A percentile compares a stretch with the other conserved stretches of the same genome.
These are phyloP conservation scores for Aphanomyces invadans DNA, from an alignment of 352 stramenopile species.

Conservation along the genomic window DNA sequence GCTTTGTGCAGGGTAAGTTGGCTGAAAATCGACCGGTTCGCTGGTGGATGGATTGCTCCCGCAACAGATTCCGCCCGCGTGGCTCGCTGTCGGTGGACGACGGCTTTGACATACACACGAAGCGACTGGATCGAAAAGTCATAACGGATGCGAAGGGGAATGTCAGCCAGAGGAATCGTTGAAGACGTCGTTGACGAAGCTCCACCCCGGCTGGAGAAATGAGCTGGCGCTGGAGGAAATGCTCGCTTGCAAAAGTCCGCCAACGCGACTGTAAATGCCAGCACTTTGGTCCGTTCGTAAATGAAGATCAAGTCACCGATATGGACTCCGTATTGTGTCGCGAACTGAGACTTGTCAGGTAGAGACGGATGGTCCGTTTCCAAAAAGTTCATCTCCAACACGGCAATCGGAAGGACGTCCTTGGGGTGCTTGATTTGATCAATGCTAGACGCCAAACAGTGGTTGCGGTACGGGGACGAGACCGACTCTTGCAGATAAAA, in stretches of 20 bases:
- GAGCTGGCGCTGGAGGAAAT: too few relatives aligned
- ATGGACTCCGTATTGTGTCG: conserved; percentile 12
- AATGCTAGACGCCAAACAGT: conserved; percentile 77
- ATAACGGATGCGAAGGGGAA: conserved; percentile 6
- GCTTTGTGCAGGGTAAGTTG: conserved; percentile 24
- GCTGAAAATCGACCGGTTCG: conserved; percentile 21
- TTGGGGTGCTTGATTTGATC: conserved; percentile 24
- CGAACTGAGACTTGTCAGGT: too few relatives aligned
- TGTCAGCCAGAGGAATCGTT: neutral
- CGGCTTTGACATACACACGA: conserved; percentile 16
- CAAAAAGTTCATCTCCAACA: conserved; percentile 59
- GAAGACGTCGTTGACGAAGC: neutral
- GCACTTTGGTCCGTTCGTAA: conserved; percentile 8
- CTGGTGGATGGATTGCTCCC: neutral
- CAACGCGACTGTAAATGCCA: neutral
- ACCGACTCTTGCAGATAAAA: conserved; percentile 75
- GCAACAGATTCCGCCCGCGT: neutral
- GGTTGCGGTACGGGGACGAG: conserved; percentile 32
- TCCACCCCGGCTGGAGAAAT: too few relatives aligned
- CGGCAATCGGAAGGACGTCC: conserved; percentile 30
- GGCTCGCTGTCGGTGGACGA: neutral
- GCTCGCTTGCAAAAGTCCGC: conserved; percentile 4
- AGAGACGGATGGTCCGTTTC: conserved; percentile 59
- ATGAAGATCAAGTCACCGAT: conserved; percentile 12
- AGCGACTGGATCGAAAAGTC: conserved; percentile 10